Evolutionary conservation across 2,329 filamentous ascomycete genomes (phyloP).

Genomic region (Diplodia seriata): DNA sequence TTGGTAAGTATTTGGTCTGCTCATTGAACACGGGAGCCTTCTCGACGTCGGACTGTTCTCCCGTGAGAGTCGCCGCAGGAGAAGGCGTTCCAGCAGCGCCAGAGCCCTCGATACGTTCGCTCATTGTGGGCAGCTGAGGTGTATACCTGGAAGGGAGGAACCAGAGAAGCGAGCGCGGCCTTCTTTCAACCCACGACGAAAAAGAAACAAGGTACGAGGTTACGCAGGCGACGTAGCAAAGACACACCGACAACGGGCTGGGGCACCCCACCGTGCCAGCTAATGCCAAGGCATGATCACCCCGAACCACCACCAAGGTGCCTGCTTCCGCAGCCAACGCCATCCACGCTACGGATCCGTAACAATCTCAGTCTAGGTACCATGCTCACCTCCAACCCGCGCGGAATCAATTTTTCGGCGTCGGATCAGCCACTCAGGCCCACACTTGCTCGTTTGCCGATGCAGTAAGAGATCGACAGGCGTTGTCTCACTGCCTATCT

Average conservation of each 20-base stretch:
- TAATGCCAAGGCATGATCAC: slow-evolving; percentile 12
- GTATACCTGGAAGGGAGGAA: neutral
- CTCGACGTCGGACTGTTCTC: slow-evolving; percentile 23
- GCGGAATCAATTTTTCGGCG: too few species aligned
- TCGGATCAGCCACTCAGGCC: neutral
- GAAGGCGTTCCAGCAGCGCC: neutral
- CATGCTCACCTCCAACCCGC: neutral
- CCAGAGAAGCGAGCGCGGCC: neutral
- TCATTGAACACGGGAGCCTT: slow-evolving; percentile 31
- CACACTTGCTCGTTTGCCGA: neutral
- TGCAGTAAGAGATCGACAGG: neutral
- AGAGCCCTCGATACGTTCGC: neutral
- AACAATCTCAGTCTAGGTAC: neutral
- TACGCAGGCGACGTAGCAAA: slow-evolving; percentile 23
- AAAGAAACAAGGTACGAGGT: neutral
- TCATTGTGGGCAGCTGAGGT: neutral
- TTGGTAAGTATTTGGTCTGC: slow-evolving; percentile 33
- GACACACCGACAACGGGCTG: slow-evolving; percentile 2
- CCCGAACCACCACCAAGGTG: slow-evolving; percentile 19
- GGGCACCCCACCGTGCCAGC: slow-evolving; percentile 16
- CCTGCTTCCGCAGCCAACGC: neutral
- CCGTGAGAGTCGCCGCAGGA: neutral
- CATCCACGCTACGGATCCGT: neutral
- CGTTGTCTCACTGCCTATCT: neutral
- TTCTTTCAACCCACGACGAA: slow-evolving; percentile 3